Evolutionary conservation across 805 yeast genomes (phyloP), one percentile per base, ranked within the genome.

Genomic region (Clavispora asparagi): DNA sequence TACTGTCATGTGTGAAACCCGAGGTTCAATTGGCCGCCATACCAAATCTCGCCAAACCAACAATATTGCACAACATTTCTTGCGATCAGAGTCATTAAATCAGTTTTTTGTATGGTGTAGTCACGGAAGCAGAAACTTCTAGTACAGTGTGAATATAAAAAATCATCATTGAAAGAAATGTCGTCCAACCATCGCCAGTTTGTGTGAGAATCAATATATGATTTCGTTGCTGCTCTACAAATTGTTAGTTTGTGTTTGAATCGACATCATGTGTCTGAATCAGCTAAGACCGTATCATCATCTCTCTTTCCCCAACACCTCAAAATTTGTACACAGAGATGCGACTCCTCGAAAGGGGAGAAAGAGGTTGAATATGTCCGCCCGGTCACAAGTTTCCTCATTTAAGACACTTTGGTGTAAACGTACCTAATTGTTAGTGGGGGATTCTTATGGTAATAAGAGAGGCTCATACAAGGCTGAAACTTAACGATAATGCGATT

Each of bases 391-490:
- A 50, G 61, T 69, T 60, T 71, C 74, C 63, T 71, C 77, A 67
- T 65, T 28, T 48, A 54, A 62, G 60, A 41, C 40, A 31, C 19
- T n/a, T 13, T 25, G 29, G 3, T 17, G 17, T 11, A 36, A 26
- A 60, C 59, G 56, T 59, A 54, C 58, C 53, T 36, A 19, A 29
- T 6, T 10, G 51, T 52, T 52, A 54, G 56, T 47, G 42, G 10
- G 14, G 9, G 7, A 17, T 35, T 26, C 25, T 10, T 16, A 27
- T 25, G 31, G 23, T 14, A 8, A 8, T 7, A 28, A 14, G 14
- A 33, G 29, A 30, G 40, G 74, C 79, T 76, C 81, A 76, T 76
- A 76, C 80, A 76, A 76, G 81, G 81, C 80, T 76, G 81, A 76
- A 76, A 76, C 81, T 76, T 76, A 76, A 76, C 79, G 78, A 75